Evolutionary conservation across 2,329 filamentous ascomycete species (phyloP).

Genomic region (Lachnellula occidentalis): DNA sequence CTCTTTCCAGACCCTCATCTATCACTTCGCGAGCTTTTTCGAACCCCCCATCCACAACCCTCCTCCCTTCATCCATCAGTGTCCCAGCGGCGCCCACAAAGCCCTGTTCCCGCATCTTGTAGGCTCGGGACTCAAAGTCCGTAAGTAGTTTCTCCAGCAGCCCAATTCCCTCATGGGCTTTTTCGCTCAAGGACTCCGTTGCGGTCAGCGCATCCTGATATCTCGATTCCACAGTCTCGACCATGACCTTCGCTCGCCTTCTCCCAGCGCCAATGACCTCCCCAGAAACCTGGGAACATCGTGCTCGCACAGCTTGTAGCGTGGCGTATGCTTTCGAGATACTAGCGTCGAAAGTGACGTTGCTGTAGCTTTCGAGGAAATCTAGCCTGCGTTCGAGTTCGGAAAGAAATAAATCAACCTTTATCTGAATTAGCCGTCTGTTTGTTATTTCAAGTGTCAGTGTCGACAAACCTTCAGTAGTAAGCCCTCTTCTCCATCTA

Average conservation of each 20-base stretch:
- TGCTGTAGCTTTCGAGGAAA: conserved; percentile 81
- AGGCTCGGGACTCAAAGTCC: conserved; percentile 77
- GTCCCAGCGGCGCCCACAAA: conserved; percentile 66
- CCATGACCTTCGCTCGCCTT: conserved; percentile 77
- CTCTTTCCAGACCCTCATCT: conserved; percentile 75
- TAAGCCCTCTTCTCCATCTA: conserved; percentile 58
- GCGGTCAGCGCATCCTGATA: conserved; percentile 83
- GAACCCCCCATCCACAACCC: conserved; percentile 74
- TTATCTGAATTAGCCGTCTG: conserved; percentile 6
- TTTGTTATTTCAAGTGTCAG: neutral
- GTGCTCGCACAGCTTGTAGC: conserved; percentile 76
- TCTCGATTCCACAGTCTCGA: conserved; percentile 82
- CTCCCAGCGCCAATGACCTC: conserved; percentile 85
- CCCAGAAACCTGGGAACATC: conserved; percentile 85
- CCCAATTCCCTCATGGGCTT: conserved; percentile 80
- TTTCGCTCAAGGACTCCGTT: conserved; percentile 84
- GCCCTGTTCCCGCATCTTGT: conserved; percentile 73
- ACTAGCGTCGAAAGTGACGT: conserved; percentile 75
- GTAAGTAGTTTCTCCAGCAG: conserved; percentile 79
- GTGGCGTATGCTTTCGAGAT: conserved; percentile 82
- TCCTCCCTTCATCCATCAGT: conserved; percentile 71
- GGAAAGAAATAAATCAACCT: conserved; percentile 75
- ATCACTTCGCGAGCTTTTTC: conserved; percentile 70
- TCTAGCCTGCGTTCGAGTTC: conserved; percentile 85
- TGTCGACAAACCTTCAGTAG: conserved; percentile 46